A percentile compares a stretch with the other conserved stretches of the same genome.
These are phyloP conservation scores for Coprinopsis strossmayeri DNA, from an alignment of 768 basidiomycete genomes.

Conservation along the genomic window DNA sequence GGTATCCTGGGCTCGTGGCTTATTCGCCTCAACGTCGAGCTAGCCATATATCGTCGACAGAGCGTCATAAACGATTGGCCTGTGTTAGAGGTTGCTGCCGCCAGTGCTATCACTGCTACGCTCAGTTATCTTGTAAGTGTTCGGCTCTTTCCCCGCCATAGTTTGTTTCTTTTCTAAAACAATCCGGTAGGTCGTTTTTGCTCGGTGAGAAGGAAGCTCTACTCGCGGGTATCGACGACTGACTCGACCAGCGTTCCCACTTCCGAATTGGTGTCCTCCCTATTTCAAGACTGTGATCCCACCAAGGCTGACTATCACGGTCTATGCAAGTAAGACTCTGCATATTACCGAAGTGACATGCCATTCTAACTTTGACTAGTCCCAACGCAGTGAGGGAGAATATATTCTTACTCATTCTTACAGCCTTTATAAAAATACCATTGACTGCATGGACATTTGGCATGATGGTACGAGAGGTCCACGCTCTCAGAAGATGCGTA, in stretches of 20 bases:
- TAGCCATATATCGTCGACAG: constrained; percentile 54
- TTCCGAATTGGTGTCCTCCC: constrained; percentile 76
- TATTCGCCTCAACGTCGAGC: constrained; percentile 59
- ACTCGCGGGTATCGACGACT: constrained; percentile 2
- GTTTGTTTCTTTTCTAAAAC: too few species aligned
- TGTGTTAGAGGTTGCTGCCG: constrained; percentile 55
- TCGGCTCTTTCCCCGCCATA: background rate
- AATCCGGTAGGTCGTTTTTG: constrained; percentile 51
- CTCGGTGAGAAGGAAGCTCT: constrained; percentile 31
- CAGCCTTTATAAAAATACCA: constrained; percentile 52
- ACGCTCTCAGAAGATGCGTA: too few species aligned
- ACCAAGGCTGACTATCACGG: constrained; percentile 63
- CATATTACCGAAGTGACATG: background rate
- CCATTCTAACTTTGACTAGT: constrained; percentile 25
- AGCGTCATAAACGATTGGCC: constrained; percentile 55
- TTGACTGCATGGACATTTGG: constrained; percentile 76
- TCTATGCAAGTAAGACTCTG: constrained; percentile 64
- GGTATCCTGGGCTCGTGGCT: constrained; percentile 60
- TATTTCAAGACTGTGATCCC: constrained; percentile 79
- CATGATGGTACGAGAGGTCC: constrained; percentile 48
- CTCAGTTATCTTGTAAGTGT: constrained; percentile 56
- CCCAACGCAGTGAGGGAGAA: constrained; percentile 63
- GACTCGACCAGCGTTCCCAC: constrained; percentile 47
- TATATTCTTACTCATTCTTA: constrained; percentile 57
- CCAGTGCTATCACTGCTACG: constrained; percentile 62